phyloP scores from a whole-genome alignment of 352 stramenopile species.

The Bremia lactucae region DNA sequence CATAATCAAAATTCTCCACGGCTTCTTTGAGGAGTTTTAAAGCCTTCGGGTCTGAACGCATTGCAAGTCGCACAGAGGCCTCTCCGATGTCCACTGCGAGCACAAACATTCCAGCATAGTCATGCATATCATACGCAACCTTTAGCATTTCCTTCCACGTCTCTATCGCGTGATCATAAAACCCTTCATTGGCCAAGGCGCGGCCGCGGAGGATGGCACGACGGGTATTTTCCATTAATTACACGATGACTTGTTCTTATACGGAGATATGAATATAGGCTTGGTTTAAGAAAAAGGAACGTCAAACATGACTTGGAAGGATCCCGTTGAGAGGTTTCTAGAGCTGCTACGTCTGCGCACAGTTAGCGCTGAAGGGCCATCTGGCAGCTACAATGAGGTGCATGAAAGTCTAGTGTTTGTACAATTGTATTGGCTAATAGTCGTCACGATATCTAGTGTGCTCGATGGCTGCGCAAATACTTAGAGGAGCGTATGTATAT shows the following conservation, averaged over 20 bases:
- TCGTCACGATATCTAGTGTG: too few relatives aligned
- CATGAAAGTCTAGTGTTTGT: too few relatives aligned
- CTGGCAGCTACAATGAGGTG: slow-evolving; percentile 57
- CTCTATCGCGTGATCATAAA: slow-evolving; percentile 22
- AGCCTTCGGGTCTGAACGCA: neutral
- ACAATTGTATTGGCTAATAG: too few relatives aligned
- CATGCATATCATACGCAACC: slow-evolving; percentile 31
- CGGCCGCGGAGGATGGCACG: slow-evolving; percentile 31
- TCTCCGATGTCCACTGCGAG: slow-evolving; percentile 61
- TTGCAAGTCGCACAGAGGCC: slow-evolving; percentile 21
- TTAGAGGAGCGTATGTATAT: slow-evolving; percentile 34
- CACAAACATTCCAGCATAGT: slow-evolving; percentile 54
- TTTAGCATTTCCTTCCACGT: slow-evolving; percentile 44
- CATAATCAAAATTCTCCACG: slow-evolving; percentile 35
- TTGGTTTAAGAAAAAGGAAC: slow-evolving; percentile 5
- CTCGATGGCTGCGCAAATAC: slow-evolving; percentile 53
- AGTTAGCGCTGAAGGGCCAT: slow-evolving; percentile 59
- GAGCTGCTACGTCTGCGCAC: slow-evolving; percentile 75
- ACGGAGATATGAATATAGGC: slow-evolving; percentile 5
- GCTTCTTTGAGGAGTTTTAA: slow-evolving; percentile 16
- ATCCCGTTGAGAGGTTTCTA: slow-evolving; percentile 52
- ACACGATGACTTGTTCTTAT: slow-evolving; percentile 9
- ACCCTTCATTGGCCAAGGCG: slow-evolving; percentile 21
- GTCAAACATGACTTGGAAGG: slow-evolving; percentile 11
- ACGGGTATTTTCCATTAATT: slow-evolving; percentile 21